Evolutionary conservation across 768 basidiomycete species (phyloP), one percentile per base, ranked within the genome.

Genomic region (Lactarius tabidus): DNA sequence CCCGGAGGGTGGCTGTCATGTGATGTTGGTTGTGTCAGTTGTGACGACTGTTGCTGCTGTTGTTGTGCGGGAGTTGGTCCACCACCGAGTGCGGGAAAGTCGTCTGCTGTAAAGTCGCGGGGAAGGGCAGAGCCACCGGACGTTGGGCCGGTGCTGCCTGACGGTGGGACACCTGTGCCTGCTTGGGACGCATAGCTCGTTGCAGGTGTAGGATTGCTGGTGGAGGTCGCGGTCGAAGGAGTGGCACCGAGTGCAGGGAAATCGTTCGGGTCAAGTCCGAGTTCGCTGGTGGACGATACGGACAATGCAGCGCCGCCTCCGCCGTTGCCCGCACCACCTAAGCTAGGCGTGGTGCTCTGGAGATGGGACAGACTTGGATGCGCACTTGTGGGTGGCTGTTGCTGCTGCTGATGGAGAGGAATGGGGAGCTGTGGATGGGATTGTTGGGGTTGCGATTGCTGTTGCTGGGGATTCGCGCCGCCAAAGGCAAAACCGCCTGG

Each of bases 161-260:
- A 82, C 70, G 84, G 74, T 60, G 77, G 75, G 43, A 82, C 79
- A n/a, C 81, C 85, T 29, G 84, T 86, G 39, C 89, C 90, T 18
- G 89, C 91, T 73, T 93, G 91, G 63, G 81, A 89, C 54, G 92
- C 91, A 76, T 93, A 93, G 72, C 90, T 92, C 54, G 90, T 86
- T 67, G 84, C 72, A 7, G 51, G 74, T 12, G 74, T 71, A 14
- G 72, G 72, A 51, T 75, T 75, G 39, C 74, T 78, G 36, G 70
- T 76, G 20, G 75, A 64, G 26, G 77, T 66, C 61, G 77, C 68
- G 78, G 69, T 73, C 39, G 79, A 81, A 17, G 82, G 81, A 51
- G 87, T 86, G 45, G 82, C 79, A 36, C 91, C 91, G 23, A 93
- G 83, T 17, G 90, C 91, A n/a, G 91, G 91, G 70, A 93, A 92